Evolutionary conservation across 2,329 filamentous ascomycete species (phyloP), one percentile per base, ranked within the genome.

Genomic region (Pestalotiopsis sp.): DNA sequence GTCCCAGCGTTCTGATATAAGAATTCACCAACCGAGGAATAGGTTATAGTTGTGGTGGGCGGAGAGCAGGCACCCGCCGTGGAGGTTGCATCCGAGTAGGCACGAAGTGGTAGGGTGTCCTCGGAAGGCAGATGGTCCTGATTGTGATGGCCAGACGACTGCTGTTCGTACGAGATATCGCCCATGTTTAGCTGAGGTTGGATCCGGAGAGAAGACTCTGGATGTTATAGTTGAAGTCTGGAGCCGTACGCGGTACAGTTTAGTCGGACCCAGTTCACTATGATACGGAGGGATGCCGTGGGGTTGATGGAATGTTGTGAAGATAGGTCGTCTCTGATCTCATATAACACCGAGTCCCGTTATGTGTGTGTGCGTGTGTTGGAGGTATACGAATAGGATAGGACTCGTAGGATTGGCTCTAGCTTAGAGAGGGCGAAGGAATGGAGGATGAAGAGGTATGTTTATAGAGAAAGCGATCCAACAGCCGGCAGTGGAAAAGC

Each of bases 31-130:
- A 78, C 76, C 39, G 76, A 75, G 23, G 74, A 68, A 65, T 77
- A 78, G 13, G 73, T 70, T 45, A 68, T 69, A 27, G 72, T 67
- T 64, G 76, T 73, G 61, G 78, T 76, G 41, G 77, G 72, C 49
- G 72, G 61, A 13, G 63, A 71, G 61, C 76, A 78, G 65, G 71
- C 70, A 68, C 74, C 75, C 61, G 70, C 69, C 6, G 73, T 70
- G 14, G 76, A 72, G 17, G 75, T 72, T 61, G 69, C 65, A 41
- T 71, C 70, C 36, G 74, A 70, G 57, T 67, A 70, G 39, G 70
- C 68, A 59, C 71, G 71, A 64, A 74, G 69, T 65, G 70, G 70
- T 57, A 75, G 68, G 58, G 59, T 73, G 31, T 70, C 71, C 25
- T 74, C 71, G 64, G 66, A 45, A 17, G 74, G 72, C 23, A 75